A percentile compares a stretch with the other conserved stretches of the same genome.
These are phyloP conservation scores for Neurospora terricola DNA, from an alignment of 495 filamentous ascomycete genomes.

Conservation along the genomic window DNA sequence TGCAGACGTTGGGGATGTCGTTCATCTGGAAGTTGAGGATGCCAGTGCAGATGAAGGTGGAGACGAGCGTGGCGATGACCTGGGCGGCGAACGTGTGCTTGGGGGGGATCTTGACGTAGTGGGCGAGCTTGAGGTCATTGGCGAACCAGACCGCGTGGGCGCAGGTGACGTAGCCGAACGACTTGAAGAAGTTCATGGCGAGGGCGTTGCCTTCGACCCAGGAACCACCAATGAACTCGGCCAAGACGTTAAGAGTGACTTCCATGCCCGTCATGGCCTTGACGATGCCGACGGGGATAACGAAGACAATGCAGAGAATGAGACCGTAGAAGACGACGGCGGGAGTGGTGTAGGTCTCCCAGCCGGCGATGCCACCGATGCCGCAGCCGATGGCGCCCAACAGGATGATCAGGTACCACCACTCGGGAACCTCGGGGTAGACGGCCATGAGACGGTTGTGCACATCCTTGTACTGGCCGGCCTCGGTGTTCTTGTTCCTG, in stretches of 20 bases:
- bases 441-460: conserved; percentile 28
- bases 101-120: conserved; percentile 33
- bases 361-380: conserved; percentile 22
- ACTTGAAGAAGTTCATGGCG: conserved; percentile 35
- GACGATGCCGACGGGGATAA: conserved; percentile 29
- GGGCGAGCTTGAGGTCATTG: conserved; percentile 31
- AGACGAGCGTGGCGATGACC: conserved; percentile 24
- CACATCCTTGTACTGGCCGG: conserved; percentile 21
- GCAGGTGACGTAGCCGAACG: conserved; percentile 29
- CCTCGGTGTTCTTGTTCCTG: conserved; percentile 8
- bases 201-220: conserved; percentile 24
- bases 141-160: conserved; percentile 24
- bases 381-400: conserved; percentile 20
- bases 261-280: conserved; percentile 31
- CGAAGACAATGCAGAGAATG: conserved; percentile 26
- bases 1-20: conserved; percentile 27
- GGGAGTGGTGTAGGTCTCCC: conserved; percentile 28
- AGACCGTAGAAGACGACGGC: conserved; percentile 29
- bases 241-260: conserved; percentile 27
- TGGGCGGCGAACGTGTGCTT: conserved; percentile 29
- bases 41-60: conserved; percentile 23
- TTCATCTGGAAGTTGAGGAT: conserved; percentile 33
- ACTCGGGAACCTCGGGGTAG: conserved; percentile 28
- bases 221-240: conserved; percentile 32
- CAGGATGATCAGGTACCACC: conserved; percentile 27